Conservation (phyloP, 805 yeast species). For the Cyberlindnera japonica region DNA sequence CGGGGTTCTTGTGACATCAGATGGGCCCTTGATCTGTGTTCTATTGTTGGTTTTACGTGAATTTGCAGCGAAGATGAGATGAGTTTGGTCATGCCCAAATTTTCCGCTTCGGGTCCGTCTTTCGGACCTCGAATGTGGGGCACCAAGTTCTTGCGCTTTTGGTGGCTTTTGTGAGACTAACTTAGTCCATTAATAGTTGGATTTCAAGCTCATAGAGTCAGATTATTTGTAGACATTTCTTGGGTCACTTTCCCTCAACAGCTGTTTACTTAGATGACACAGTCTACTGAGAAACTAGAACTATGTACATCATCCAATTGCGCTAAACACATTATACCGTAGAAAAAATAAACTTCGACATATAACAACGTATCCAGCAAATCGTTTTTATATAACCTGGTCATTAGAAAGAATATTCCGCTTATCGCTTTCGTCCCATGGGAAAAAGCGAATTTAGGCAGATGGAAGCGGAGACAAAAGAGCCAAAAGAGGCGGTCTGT, state of each 20-base stretch:
- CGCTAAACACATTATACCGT: not conserved
- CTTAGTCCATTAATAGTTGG: no score
- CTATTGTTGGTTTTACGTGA: not conserved
- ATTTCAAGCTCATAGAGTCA: no score
- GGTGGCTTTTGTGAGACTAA: no score
- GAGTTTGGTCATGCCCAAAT: not conserved
- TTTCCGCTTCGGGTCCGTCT: not conserved
- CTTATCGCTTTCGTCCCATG: no score
- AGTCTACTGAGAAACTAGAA: not conserved
- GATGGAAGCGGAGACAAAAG: constrained; percentile 79
- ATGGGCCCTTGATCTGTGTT: not conserved
- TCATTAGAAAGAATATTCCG: not conserved
- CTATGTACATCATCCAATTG: constrained; percentile 1
- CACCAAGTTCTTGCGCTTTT: no score
- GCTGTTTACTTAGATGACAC: no score
- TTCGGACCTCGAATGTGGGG: not conserved
- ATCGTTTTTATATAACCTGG: no score
- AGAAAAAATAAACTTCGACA: not conserved
- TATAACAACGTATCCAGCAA: not conserved
- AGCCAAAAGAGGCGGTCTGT: constrained; percentile 76
- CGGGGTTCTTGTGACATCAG: not conserved
- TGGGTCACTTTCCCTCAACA: no score
- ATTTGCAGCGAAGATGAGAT: no score
- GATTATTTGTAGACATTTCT: no score
- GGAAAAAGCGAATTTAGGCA: constrained; percentile 38